A percentile compares a stretch with the other conserved stretches of the same genome.
These are phyloP conservation scores for Gracilaria vermiculophylla DNA, from an alignment of 23 red algal genomes.

Conservation along the genomic window DNA sequence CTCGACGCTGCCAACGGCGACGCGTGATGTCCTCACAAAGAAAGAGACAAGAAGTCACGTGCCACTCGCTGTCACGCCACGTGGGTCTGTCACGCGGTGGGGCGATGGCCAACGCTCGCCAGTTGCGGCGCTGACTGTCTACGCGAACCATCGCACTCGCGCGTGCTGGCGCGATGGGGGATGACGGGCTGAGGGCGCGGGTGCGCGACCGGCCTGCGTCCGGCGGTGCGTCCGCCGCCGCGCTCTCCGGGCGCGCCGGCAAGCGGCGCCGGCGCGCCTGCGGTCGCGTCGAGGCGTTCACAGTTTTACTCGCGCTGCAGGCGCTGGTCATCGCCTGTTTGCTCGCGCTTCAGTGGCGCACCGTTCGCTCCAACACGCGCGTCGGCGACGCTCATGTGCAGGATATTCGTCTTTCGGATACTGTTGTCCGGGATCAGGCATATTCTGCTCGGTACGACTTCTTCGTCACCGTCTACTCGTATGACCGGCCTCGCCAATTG, in stretches of 20 bases:
- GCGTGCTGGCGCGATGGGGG: background rate
- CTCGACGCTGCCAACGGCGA: background rate
- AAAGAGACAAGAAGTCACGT: background rate
- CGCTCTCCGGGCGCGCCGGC: too few relatives aligned
- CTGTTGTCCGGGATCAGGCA: background rate
- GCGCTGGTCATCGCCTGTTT: background rate
- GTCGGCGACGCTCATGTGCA: background rate
- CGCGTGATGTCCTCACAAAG: background rate
- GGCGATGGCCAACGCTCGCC: too few relatives aligned
- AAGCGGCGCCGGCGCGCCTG: too few relatives aligned
- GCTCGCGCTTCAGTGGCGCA: background rate
- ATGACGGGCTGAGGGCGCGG: background rate
- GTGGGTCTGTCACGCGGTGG: too few relatives aligned
- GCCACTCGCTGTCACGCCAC: background rate
- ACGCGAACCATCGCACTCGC: too few relatives aligned
- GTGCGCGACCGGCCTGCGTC: background rate
- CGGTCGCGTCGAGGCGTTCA: too few relatives aligned
- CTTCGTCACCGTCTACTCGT: slow-evolving; percentile 83
- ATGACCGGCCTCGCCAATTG: slow-evolving; percentile 75
- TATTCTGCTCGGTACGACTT: slow-evolving; percentile 32
- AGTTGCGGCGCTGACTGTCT: too few relatives aligned
- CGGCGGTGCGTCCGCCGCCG: too few relatives aligned
- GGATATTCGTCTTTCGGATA: background rate
- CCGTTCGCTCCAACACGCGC: background rate
- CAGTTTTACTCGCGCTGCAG: background rate